phyloP scores from a whole-genome alignment of 2,329 filamentous ascomycete genomes.

The Ophiognomonia clavigignenti-juglandacearum region DNA sequence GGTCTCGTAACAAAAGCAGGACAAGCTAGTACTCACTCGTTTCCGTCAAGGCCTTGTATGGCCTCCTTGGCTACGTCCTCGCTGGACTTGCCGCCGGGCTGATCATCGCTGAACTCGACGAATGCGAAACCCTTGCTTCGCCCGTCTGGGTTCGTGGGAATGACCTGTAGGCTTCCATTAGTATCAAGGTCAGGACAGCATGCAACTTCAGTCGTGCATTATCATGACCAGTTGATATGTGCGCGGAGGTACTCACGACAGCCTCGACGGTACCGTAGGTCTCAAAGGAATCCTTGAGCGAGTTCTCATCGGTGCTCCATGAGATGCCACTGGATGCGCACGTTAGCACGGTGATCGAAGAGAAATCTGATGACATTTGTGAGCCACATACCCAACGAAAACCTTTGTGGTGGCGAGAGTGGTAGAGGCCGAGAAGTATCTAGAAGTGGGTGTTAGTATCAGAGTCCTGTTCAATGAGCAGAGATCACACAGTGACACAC shows the following conservation, averaged over 20 bases:
- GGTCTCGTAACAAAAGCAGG: too few relatives aligned
- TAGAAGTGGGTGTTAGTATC: not conserved
- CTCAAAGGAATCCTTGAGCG: not conserved
- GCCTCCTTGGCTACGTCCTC: not conserved
- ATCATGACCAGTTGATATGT: not conserved
- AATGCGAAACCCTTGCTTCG: slow-evolving; percentile 1
- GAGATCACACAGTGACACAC: not conserved
- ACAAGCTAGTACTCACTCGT: too few relatives aligned
- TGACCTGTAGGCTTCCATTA: not conserved
- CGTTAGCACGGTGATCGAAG: not conserved
- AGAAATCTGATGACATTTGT: not conserved
- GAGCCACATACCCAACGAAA: slow-evolving; percentile 2
- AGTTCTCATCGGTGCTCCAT: not conserved
- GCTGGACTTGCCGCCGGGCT: not conserved
- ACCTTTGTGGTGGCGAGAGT: not conserved
- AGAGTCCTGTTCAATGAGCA: not conserved
- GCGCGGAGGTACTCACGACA: not conserved
- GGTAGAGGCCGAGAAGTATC: slow-evolving; percentile 5
- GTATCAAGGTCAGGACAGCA: not conserved
- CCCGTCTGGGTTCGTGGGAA: not conserved
- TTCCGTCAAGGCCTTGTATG: not conserved
- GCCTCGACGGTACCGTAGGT: not conserved
- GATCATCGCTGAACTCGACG: slow-evolving; percentile 1
- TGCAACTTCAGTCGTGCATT: not conserved
- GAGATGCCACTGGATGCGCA: not conserved